Evolutionary conservation across 352 stramenopile species (phyloP), one percentile per base, ranked within the genome.

Genomic region (Pythium inflatum): DNA sequence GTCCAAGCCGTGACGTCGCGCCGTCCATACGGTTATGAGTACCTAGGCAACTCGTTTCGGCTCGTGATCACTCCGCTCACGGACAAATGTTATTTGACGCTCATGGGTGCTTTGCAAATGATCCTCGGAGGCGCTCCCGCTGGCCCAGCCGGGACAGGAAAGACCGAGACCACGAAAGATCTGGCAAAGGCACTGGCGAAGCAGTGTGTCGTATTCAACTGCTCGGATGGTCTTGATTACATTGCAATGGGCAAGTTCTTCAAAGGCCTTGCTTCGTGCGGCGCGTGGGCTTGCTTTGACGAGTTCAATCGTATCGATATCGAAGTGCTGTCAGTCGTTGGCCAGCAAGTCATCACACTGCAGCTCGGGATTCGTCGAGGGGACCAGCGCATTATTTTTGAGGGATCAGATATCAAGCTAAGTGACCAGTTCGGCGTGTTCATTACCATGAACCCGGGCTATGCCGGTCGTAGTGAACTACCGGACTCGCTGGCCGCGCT

Each of bases 71-170:
- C 96, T 5, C 96, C 96, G 3, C 71, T 99, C 27, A 98, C 95
- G 0, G 95, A 98, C 74, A 98, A 98, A 66, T 98, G 95, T 70
- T 98, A 98, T 75, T 60, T 98, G 33, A 98, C 95, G 25, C 80
- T 98, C 14, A 98, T 98, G 95, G 94, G 93, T 18, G 95, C 95
- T 2, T 66, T 98, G 24, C 95, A 98, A 71, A 98, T 98, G 93
- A 98, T 97, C 41, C 74, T 98, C 1, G 95, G 95, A 41, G 95
- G 95, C 7, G 94, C 95, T 0, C 95, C 95, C 0, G 95, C 94
- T 18, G 95, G 95, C 0, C 95, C 95, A 24, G 95, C 94, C 25
- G 95, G 95, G 22, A 98, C 95, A 1, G 95, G 95, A 27, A 98
- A 98, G 74, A 98, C 95, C 0, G 95, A 98, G 74, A 98, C 94